Base-by-base conservation (phyloP, 2,329 filamentous ascomycete genomes). In the Paraconiothyrium brasiliense region DNA sequence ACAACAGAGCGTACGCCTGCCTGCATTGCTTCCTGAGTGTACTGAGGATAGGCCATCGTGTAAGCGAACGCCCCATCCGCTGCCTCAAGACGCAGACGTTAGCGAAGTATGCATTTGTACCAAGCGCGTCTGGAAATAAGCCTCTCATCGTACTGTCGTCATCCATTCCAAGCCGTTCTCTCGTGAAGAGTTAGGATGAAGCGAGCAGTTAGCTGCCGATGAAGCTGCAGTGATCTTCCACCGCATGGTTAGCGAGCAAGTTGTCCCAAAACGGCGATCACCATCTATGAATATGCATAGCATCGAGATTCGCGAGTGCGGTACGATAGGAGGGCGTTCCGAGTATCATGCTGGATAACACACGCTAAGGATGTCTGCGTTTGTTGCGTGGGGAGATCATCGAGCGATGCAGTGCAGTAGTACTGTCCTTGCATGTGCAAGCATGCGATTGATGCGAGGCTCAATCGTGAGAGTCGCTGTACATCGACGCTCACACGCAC, bases 231-330 rank as follows among this genome's bases (percentile, higher is more conserved):
- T 14, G 50, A 16, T 37, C 52, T 34, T 35, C 52, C 52, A 32
- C 35, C 41, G 41, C 9, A 8, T 55, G 30, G 39, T 13, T 46
- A 47, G 52, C 52, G 52, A 55, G 39, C 30, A 9, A n/a, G 14
- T 3, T 34, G 41, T 4, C 16, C 24, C 35, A 30, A 16, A 46
- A n/a, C 22, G 41, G 52, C 35, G 7, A 24, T 55, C 39, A n/a
- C 2, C 27, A 54, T 55, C 39, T 55, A 47, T 41, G 41, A 35
- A 46, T 14, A 51, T 35, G 52, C 52, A 47, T 9, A 22, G 16
- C 41, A 55, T 55, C 52, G 52, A 46, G 52, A 55, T 55, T 47
- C 24, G 16, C 48, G 16, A 37, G 22, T 34, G 27, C n/a, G 22
- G n/a, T 47, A 39, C 41, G 16, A 16, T 13, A 35, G 30, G 8